A percentile compares a stretch with the other conserved stretches of the same genome.
These are phyloP conservation scores for Nicotiana undulata DNA, from an alignment of 257 asterid genomes.

Conservation along the genomic window DNA sequence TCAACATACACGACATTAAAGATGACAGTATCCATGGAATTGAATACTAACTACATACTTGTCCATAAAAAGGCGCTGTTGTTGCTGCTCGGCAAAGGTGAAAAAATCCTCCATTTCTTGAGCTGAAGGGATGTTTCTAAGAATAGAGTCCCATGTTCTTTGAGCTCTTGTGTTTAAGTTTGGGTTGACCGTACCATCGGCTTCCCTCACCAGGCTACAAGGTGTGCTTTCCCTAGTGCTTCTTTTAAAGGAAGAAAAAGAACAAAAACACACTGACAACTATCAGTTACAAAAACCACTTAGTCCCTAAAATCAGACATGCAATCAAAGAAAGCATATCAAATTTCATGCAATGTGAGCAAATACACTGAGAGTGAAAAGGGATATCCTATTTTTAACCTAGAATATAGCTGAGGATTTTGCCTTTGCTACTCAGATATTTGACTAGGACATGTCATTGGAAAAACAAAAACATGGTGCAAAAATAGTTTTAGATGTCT, in stretches of 20 bases:
- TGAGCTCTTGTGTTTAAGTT: constrained; percentile 16
- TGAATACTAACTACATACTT: constrained; percentile 29
- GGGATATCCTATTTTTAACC: not conserved
- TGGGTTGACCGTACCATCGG: constrained; percentile 24
- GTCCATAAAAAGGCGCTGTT: constrained; percentile 45
- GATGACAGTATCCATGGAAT: not conserved
- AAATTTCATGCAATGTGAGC: not conserved
- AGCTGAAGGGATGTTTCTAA: constrained; percentile 30
- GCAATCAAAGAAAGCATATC: not conserved
- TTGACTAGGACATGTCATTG: constrained; percentile 7
- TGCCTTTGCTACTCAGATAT: not conserved
- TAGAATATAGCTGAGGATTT: constrained; percentile 4
- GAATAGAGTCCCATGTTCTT: constrained; percentile 26
- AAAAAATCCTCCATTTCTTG: constrained; percentile 64
- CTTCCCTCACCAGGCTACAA: constrained; percentile 38
- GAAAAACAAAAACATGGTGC: not conserved
- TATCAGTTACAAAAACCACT: not conserved
- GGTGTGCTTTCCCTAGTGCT: constrained; percentile 66
- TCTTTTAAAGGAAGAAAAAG: constrained; percentile 17
- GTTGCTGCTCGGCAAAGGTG: constrained; percentile 41
- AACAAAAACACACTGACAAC: not conserved
- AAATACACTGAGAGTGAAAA: not conserved
- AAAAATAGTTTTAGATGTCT: not conserved
- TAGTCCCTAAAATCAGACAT: not conserved
- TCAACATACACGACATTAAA: not conserved